Evolutionary conservation across 371 early-diverging fungal genomes (phyloP), one percentile per base, ranked within the genome.

Genomic region (Lichtheimia hyalospora): DNA sequence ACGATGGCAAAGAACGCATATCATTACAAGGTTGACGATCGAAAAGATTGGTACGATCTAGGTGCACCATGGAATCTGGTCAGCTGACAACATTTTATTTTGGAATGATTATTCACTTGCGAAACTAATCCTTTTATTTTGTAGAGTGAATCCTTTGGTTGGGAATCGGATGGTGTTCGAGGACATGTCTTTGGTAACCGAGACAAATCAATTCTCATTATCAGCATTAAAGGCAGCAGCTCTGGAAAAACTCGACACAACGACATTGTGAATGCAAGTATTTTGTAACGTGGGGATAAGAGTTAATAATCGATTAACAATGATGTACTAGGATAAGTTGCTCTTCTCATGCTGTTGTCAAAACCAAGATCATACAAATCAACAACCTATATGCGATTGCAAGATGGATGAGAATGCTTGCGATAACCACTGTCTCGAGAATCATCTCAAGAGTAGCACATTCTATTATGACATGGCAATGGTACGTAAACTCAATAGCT

Each of bases 261-360:
- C 25, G 95, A 95, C 73, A 93, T 92, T 67, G 16, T 40, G 14
- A 48, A 40, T 28, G 0, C 70, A 34, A 34, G 34, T 34, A 34
- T 34, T 34, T 8, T 8, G 34, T 4, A 10, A 4, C 0, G 34
- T 34, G 34, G 34, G 34, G 2, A 1, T 0, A 34, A 34, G 34
- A 6, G 34, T 34, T 10, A 34, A 8, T 34, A 34, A 8, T 1
- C 34, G 0, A 34, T 10, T 34, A 34, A 34, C 5, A 8, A 10
- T n/a, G 46, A 8, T 0, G 46, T 5, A 20, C 10, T 46, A 88
- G 86, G 96, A 96, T 71, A 97, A 97, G 69, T 77, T 93, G 61
- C 75, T 98, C 65, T 98, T 97, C 66, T 95, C 95, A 0, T 98
- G 99, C 75, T 98, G 99, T 77, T 97, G 97, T 74, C 97, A 61